phyloP scores from a whole-genome alignment of 352 stramenopile genomes.

The Blastocystis hominis region DNA sequence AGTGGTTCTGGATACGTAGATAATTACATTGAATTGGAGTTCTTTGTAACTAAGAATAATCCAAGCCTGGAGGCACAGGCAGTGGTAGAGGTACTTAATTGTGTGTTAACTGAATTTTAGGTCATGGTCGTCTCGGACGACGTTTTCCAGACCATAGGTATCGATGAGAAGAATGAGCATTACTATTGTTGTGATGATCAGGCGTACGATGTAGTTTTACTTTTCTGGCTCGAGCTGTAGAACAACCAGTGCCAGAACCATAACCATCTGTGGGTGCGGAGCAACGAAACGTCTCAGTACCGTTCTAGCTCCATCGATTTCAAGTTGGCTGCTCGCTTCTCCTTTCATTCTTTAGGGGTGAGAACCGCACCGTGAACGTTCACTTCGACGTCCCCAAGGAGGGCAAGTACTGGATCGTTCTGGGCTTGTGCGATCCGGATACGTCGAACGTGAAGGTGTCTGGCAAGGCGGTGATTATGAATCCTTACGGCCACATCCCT shows the following conservation, averaged over 20 bases:
- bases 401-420: conserved; percentile 54
- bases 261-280: conserved; percentile 19
- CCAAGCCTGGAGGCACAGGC: not conserved
- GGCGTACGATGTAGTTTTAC: conserved; percentile 6
- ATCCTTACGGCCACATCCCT: conserved; percentile 55
- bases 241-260: conserved; percentile 36
- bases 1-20: conserved; percentile 49
- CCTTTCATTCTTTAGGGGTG: conserved; percentile 24
- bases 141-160: conserved; percentile 36
- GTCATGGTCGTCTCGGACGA: conserved; percentile 43
- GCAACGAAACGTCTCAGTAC: not conserved
- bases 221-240: not conserved
- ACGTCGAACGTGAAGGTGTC: conserved; percentile 1
- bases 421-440: conserved; percentile 43
- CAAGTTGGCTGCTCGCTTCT: not conserved
- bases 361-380: conserved; percentile 8
- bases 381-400: conserved; percentile 49
- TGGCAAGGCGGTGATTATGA: conserved; percentile 36
- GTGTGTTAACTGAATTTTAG: not conserved
- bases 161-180: not conserved
- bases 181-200: conserved; percentile 55
- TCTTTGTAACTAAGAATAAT: conserved; percentile 10
- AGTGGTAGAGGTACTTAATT: conserved; percentile 7
- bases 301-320: not conserved
- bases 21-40: conserved; percentile 41